phyloP scores from a whole-genome alignment of 768 basidiomycete species.

The Serendipita vermifera region DNA sequence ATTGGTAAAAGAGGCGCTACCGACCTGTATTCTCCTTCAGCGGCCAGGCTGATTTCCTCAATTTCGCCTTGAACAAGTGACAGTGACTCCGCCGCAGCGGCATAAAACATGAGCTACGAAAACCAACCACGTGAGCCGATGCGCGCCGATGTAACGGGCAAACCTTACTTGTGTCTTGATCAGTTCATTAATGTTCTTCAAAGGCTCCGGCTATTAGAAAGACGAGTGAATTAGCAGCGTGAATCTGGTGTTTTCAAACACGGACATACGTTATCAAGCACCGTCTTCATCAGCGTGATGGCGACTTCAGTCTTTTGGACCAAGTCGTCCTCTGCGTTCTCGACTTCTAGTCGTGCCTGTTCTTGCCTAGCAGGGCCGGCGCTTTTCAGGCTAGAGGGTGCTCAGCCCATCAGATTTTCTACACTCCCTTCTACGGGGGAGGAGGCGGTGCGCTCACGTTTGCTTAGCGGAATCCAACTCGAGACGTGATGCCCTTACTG shows the following conservation, averaged over 20 bases:
- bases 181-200: conserved; percentile 88
- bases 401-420: conserved; percentile 8
- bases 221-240: conserved; percentile 1
- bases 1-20: background rate
- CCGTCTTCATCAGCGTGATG: conserved; percentile 94
- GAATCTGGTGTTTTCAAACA: background rate
- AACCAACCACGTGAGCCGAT: background rate
- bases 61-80: conserved; percentile 80
- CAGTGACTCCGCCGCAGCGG: conserved; percentile 65
- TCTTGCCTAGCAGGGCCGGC: conserved; percentile 69
- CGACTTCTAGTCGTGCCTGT: conserved; percentile 80
- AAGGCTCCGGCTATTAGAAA: conserved; percentile 66
- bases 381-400: conserved; percentile 80
- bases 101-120: conserved; percentile 52
- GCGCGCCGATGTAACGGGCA: background rate
- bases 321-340: conserved; percentile 89
- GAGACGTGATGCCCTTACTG: conserved; percentile 63
- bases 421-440: background rate
- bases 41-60: conserved; percentile 82
- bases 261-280: conserved; percentile 82
- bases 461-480: conserved; percentile 90
- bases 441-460: conserved; percentile 35
- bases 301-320: conserved; percentile 98
- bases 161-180: conserved; percentile 67
- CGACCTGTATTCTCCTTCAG: conserved; percentile 90